Base-by-base conservation (phyloP, 1,284 basidiomycete genomes). In the Macrocystidia cucumis region DNA sequence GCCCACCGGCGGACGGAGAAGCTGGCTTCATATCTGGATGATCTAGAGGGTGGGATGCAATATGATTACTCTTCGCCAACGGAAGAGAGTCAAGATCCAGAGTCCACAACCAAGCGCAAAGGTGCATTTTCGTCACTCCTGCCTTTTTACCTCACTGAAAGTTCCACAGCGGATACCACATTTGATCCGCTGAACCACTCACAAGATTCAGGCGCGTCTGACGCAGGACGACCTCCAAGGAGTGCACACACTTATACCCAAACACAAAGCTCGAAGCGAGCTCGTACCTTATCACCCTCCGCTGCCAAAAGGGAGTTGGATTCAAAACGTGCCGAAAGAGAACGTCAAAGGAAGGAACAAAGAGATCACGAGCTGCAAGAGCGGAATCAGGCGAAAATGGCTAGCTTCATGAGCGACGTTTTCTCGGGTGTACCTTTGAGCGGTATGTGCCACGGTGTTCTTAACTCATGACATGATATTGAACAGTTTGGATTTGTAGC, bases 211-310 rank as follows among this genome's bases (percentile, higher is more conserved):
- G n/a, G n/a, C n/a, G n/a, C n/a, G n/a, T n/a, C n/a, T n/a, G n/a
- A n/a, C n/a, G n/a, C n/a, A n/a, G n/a, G n/a, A n/a, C n/a, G n/a
- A n/a, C n/a, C n/a, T n/a, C n/a, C n/a, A 16, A 57, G 59, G 24
- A 60, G 57, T 29, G 49, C 46, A 9, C 41, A 50, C n/a, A 57
- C 47, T 34, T 58, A 55, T 31, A 51, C 55, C 28, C 43, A 44
- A 26, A 55, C 53, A 12, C 62, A 55, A 22, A 44, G 52, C 11
- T 52, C 48, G 9, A 78, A 75, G 48, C 65, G 75, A 18, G 59
- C 63, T 26, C 63, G 74, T 34, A 71, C 62, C 2, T 50, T 59
- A 2, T 66, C 74, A 20, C 72, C 72, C 4, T 47, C 46, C 12
- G 47, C 60, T 14, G 45, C 51, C 4, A 62, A 57, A 38, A 64